Evolutionary conservation across 352 stramenopile species (phyloP), one percentile per base, ranked within the genome.

Genomic region (Pythium sp.): DNA sequence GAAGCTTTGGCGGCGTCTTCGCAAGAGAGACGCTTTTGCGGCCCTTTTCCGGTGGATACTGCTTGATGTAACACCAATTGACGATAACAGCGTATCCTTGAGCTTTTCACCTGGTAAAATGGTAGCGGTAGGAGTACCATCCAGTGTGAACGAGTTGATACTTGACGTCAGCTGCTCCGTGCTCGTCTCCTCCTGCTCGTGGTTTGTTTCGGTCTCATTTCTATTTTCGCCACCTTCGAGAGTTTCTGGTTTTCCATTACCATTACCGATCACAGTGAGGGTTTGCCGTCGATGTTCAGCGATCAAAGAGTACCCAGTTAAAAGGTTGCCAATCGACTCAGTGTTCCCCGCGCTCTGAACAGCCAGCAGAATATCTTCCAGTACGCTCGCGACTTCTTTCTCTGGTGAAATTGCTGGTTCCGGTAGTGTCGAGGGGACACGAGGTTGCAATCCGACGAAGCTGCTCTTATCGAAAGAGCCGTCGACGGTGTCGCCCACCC

Each of bases 111-210:
- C 8, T 28, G 18, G 51, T 24, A 58, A 36, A 34, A 11, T 58
- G 51, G 28, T 22, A 22, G 20, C 18, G 7, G 20, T 15, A 15
- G 58, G 18, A 6, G 57, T 47, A 38, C 67, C 55, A 18, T 74
- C 73, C 1, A 88, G 36, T 3, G 75, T 77, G 20, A 86, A 73
- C 9, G 82, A 87, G 2, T 67, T 67, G 61, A 90, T 87, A 56
- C 79, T 81, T 12, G 79, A 87, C 14, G 78, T 74, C n/a, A 90
- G 65, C 15, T 77, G 75, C 9, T 87, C 77, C 5, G 81, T 84
- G n/a, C 64, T 76, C 3, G 56, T 71, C 67, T 86, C 79, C 24
- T 78, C 78, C 15, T 65, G 73, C 9, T 80, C 71, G 26, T 72
- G 1, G 41, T 59, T 58, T 75, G 69, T 30, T 71, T 74, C 11